Conservation (phyloP, 805 yeast species). For the Wickerhamiella azymoides region DNA sequence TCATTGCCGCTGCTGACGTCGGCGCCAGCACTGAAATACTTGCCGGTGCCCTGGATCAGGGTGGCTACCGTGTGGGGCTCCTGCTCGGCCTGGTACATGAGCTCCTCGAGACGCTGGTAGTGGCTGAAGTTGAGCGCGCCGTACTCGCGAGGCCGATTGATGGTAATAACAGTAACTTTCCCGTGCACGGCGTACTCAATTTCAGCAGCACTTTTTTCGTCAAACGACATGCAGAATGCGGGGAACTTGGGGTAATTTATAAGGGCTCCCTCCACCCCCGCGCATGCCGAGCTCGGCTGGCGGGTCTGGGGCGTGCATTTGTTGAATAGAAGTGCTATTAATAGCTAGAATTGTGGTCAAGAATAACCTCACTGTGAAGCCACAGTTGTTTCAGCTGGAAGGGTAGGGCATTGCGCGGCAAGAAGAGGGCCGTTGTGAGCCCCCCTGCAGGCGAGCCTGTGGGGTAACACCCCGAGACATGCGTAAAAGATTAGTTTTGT, state of each 20-base stretch:
- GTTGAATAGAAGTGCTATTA: too few relatives aligned
- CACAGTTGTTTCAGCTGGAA: too few relatives aligned
- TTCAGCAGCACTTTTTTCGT: slow-evolving; percentile 1
- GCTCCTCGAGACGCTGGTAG: slow-evolving; percentile 34
- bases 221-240: background rate
- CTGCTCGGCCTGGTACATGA: slow-evolving; percentile 46
- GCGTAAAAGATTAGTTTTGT: too few relatives aligned
- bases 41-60: slow-evolving; percentile 53
- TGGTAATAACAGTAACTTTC: slow-evolving; percentile 45
- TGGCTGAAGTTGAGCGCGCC: slow-evolving; percentile 59
- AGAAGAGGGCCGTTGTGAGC: too few relatives aligned
- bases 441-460: too few relatives aligned
- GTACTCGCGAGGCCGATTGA: slow-evolving; percentile 44
- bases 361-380: too few relatives aligned
- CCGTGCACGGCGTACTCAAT: slow-evolving; percentile 28
- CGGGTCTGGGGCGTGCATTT: too few relatives aligned
- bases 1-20: slow-evolving; percentile 34
- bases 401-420: too few relatives aligned
- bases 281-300: too few relatives aligned
- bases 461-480: too few relatives aligned
- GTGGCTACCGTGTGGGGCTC: slow-evolving; percentile 52
- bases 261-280: too few relatives aligned
- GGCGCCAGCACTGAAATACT: slow-evolving; percentile 78
- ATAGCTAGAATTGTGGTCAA: too few relatives aligned
- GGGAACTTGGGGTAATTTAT: background rate